Base-by-base conservation (phyloP, 2,329 filamentous ascomycete genomes). In the Pseudogymnoascus sp. region DNA sequence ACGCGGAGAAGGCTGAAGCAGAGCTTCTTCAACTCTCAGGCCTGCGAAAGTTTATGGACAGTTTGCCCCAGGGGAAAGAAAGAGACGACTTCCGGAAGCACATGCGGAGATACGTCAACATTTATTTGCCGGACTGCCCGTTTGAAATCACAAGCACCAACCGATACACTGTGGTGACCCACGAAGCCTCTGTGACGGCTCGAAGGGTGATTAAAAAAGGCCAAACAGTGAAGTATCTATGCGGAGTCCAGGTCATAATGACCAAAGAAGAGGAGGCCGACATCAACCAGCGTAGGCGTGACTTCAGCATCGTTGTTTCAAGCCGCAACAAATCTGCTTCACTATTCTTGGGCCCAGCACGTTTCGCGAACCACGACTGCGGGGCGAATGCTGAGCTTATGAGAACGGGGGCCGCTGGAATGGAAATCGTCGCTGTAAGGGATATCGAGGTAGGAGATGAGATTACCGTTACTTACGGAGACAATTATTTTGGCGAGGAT, bases 301-400 rank as follows among this genome's bases (percentile, higher is more conserved):
- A 99, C 73, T 99, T 99, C 74, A 97, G 93, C 74, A 93, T 99
- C 67, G 93, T 99, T 33, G 90, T 97, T 72, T 96, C 93, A 66
- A 93, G 91, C 68, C 84, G 95, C 64, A 93, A 90, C 76, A 97
- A 96, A 76, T 88, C 88, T 65, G 89, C 93, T 31, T 96, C 91
- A 61, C 79, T 99, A 44, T 97, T 99, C 73, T 87, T 99, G 73
- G 95, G 95, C 0, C 96, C 95, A 6, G 95, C 95, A 35, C 87
- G 95, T 61, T 97, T 99, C 74, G 92, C 95, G 26, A 99, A 99
- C 73, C 95, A 99, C 76, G 95, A 99, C 75, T 99, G 95, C 77
- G 84, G 89, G 68, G 91, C 95, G 33, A 99, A 97, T 77, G 93
- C 93, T 7, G 85, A 87, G 72, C 82, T 99, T 50, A 88, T 90